Conservation (phyloP, 305 asterid species). For the Fraxinus sp. region DNA sequence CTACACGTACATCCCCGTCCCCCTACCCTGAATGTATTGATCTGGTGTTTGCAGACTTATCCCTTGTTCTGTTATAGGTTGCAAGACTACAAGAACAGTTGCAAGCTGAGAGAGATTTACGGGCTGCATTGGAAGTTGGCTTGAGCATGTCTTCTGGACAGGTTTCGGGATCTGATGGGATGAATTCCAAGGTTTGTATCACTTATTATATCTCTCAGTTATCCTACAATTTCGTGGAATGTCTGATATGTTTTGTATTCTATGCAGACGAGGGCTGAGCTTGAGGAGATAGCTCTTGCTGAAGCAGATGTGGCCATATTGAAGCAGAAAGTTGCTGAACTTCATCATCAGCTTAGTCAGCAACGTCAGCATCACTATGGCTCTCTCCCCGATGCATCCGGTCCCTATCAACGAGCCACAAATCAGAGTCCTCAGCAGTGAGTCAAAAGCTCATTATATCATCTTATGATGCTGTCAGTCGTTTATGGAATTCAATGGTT, state of each 20-base stretch:
- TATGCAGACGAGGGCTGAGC: constrained; percentile 87
- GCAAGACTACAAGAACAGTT: constrained; percentile 96
- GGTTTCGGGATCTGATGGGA: constrained; percentile 70
- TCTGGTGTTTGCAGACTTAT: constrained; percentile 4
- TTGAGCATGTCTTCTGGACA: constrained; percentile 94
- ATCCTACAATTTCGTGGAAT: constrained; percentile 15
- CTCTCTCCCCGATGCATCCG: constrained; percentile 63
- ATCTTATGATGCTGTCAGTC: background rate
- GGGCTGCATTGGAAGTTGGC: constrained; percentile 95
- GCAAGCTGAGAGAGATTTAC: constrained; percentile 94
- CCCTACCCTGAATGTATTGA: constrained; percentile 9
- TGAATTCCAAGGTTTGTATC: constrained; percentile 85
- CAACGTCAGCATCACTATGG: constrained; percentile 87
- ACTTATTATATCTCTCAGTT: constrained; percentile 21
- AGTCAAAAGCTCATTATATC: constrained; percentile 36
- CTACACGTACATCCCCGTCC: background rate
- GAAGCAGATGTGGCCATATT: constrained; percentile 96
- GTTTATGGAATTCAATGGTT: background rate
- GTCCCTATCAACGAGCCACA: constrained; percentile 55
- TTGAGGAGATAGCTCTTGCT: constrained; percentile 97
- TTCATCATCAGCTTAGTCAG: constrained; percentile 90
- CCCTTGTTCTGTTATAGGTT: constrained; percentile 47
- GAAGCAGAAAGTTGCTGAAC: constrained; percentile 93
- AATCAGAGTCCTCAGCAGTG: constrained; percentile 60
- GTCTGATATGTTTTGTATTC: constrained; percentile 27